Percentiles rank a stretch among this genome's conserved stretches.
Evolutionary conservation across 2,329 filamentous ascomycete genomes (phyloP).

Genomic region (Beauveria sp.): DNA sequence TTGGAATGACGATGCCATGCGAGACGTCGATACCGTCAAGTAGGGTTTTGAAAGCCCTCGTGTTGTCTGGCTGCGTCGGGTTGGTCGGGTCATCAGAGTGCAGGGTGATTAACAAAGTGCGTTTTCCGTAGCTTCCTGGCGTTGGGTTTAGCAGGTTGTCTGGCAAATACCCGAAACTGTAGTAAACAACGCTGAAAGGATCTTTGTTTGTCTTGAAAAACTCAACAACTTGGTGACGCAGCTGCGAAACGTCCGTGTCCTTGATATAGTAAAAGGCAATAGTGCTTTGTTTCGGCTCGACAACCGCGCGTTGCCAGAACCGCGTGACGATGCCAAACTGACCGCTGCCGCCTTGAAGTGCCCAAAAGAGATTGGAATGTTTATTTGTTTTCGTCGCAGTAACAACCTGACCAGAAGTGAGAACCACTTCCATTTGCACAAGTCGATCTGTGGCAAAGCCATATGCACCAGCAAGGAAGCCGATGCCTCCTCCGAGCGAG

Average conservation of each 20-base stretch:
- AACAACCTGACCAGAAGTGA: slow-evolving; percentile 36
- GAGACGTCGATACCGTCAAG: neutral
- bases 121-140: neutral
- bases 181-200: slow-evolving; percentile 7
- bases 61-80: neutral
- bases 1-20: neutral
- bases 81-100: slow-evolving; percentile 7
- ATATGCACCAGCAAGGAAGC: slow-evolving; percentile 35
- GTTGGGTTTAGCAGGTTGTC: neutral
- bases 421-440: slow-evolving; percentile 36
- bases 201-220: slow-evolving; percentile 6
- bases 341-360: slow-evolving; percentile 24
- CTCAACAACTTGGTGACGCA: slow-evolving; percentile 1
- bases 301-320: slow-evolving; percentile 13
- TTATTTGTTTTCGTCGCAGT: slow-evolving; percentile 24
- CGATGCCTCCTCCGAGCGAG: slow-evolving; percentile 40
- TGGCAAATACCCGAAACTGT: slow-evolving; percentile 8
- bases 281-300: slow-evolving; percentile 7
- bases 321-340: slow-evolving; percentile 31
- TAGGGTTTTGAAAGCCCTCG: neutral
- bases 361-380: slow-evolving; percentile 24
- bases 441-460: slow-evolving; percentile 40
- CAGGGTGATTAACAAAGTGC: slow-evolving; percentile 5
- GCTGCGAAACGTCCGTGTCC: neutral
- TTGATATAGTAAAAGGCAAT: slow-evolving; percentile 10